These are phyloP conservation scores for Bertia moriformis DNA, from an alignment of 2,329 filamentous ascomycete genomes.

Conservation along the genomic window DNA sequence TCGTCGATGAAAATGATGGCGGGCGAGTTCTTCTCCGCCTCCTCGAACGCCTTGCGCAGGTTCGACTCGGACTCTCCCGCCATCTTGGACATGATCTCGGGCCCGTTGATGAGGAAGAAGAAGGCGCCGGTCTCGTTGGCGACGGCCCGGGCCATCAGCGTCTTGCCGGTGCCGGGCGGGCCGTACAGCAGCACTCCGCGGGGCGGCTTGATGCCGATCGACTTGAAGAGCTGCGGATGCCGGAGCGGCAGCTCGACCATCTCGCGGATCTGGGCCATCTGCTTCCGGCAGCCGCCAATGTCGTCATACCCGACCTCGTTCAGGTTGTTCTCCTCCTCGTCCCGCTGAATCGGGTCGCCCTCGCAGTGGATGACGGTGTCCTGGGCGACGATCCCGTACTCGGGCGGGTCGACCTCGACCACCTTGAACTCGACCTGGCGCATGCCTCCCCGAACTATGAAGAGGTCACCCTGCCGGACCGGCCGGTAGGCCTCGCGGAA, in stretches of 20 bases:
- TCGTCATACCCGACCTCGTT: constrained; percentile 71
- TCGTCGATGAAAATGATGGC: constrained; percentile 72
- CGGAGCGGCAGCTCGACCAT: constrained; percentile 61
- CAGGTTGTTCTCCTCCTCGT: constrained; percentile 65
- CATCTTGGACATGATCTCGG: constrained; percentile 73
- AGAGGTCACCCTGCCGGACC: constrained; percentile 90
- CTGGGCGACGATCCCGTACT: constrained; percentile 96
- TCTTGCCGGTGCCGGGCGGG: constrained; percentile 66
- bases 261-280: constrained; percentile 69
- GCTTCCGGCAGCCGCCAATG: constrained; percentile 67
- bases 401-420: constrained; percentile 92
- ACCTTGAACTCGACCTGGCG: constrained; percentile 99
- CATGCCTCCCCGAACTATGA: constrained; percentile 96
- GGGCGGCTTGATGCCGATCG: constrained; percentile 67
- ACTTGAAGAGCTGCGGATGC: constrained; percentile 69
- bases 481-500: constrained; percentile 98
- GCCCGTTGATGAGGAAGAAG: constrained; percentile 69
- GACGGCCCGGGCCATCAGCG: constrained; percentile 62
- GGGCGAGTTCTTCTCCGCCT: constrained; percentile 67
- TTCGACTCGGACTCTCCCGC: constrained; percentile 67
- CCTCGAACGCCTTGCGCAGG: constrained; percentile 62
- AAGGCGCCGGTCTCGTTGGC: constrained; percentile 67
- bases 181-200: constrained; percentile 65
- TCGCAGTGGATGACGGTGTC: constrained; percentile 99
- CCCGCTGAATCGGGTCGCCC: constrained; percentile 69